phyloP scores from a whole-genome alignment of 768 basidiomycete genomes.

The Pleurotus cornucopiae region DNA sequence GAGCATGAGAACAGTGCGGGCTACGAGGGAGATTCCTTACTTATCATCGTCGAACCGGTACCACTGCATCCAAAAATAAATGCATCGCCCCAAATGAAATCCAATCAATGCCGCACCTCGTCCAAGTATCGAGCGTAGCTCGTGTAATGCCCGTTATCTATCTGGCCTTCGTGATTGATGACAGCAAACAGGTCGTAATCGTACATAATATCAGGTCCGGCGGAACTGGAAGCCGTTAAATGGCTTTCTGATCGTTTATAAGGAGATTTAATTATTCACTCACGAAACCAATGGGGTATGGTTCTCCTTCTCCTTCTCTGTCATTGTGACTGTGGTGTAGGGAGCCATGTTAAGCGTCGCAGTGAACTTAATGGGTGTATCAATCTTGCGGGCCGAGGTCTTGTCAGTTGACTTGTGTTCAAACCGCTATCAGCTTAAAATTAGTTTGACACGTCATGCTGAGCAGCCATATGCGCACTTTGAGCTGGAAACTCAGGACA shows the following conservation, averaged over 20 bases:
- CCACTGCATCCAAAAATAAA: conserved; percentile 51
- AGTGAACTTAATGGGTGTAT: conserved; percentile 78
- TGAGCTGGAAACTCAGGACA: conserved; percentile 92
- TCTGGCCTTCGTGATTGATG: conserved; percentile 90
- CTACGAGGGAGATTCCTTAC: conserved; percentile 34
- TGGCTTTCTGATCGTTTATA: neutral
- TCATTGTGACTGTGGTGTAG: conserved; percentile 67
- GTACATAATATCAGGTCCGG: conserved; percentile 67
- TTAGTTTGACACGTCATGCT: conserved; percentile 1
- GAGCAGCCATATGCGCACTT: conserved; percentile 41
- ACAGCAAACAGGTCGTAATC: conserved; percentile 92
- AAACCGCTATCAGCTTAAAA: conserved; percentile 60
- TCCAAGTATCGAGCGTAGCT: conserved; percentile 82
- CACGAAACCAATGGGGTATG: neutral
- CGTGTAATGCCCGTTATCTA: conserved; percentile 94
- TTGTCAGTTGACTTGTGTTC: conserved; percentile 80
- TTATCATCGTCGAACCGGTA: conserved; percentile 95
- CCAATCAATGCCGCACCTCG: conserved; percentile 50
- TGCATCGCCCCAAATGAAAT: neutral
- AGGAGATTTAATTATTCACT: neutral
- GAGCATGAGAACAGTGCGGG: conserved; percentile 11
- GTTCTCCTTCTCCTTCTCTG: conserved; percentile 43
- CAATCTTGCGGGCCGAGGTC: conserved; percentile 78
- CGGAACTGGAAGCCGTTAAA: conserved; percentile 26
- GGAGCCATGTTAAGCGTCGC: conserved; percentile 84